Conservation (phyloP, 2,329 filamentous ascomycete genomes). For the Rhexocercosporidium sp. region DNA sequence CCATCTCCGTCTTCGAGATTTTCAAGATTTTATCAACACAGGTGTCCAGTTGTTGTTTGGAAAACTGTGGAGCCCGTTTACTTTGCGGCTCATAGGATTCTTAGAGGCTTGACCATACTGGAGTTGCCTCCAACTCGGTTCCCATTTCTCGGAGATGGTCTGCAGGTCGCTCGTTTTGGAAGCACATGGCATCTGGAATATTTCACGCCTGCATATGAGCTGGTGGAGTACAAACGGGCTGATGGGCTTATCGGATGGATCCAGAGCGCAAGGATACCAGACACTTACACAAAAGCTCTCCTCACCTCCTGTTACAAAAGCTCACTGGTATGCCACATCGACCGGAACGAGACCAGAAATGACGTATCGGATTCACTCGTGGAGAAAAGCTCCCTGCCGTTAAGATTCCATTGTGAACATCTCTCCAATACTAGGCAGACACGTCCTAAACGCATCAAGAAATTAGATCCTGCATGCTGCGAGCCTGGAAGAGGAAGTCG, state of each 20-base stretch:
- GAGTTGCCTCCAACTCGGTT: background rate
- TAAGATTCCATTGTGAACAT: slow-evolving; percentile 8
- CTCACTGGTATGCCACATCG: background rate
- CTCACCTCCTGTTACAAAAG: background rate
- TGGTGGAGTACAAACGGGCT: background rate
- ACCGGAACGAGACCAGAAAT: background rate
- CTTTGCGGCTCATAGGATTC: background rate
- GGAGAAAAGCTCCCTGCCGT: slow-evolving; percentile 3
- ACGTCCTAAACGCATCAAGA: slow-evolving; percentile 17
- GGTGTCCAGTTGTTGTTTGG: background rate
- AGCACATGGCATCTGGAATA: background rate
- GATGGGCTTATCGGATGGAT: background rate
- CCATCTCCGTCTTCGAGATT: background rate
- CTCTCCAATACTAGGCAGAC: slow-evolving; percentile 24
- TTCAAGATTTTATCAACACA: background rate
- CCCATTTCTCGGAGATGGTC: background rate
- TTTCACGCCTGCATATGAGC: background rate
- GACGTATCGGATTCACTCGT: slow-evolving; percentile 19
- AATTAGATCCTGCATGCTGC: slow-evolving; percentile 19
- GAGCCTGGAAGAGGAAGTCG: slow-evolving; percentile 8
- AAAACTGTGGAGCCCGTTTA: background rate
- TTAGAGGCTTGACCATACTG: background rate
- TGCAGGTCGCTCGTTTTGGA: background rate
- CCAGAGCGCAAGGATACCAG: background rate
- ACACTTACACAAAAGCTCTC: background rate